These are phyloP conservation scores for Kalanchoe fedtschenkoi DNA, from an alignment of 164 flowering plant species.

Conservation along the genomic window DNA sequence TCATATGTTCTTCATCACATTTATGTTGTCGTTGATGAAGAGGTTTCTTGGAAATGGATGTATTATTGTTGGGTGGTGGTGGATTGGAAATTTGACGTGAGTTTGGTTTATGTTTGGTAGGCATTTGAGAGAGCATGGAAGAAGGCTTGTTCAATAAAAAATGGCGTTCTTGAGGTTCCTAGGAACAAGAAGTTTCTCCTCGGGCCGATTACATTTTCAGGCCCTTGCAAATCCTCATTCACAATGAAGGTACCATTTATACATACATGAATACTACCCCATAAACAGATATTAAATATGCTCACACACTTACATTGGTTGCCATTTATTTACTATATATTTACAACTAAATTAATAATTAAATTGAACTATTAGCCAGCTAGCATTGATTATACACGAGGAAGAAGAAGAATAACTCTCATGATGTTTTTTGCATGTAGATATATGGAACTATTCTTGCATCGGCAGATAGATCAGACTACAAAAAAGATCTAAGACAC, in stretches of 20 bases:
- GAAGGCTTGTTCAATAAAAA: constrained; percentile 18
- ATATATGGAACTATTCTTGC: constrained; percentile 26
- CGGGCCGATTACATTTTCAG: constrained; percentile 24
- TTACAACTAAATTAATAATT: too few relatives aligned
- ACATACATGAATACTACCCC: background rate
- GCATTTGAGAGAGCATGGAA: constrained; percentile 32
- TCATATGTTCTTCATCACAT: too few relatives aligned
- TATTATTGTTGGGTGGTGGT: too few relatives aligned
- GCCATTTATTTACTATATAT: too few relatives aligned
- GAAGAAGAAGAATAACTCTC: background rate
- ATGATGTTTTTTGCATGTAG: constrained; percentile 8
- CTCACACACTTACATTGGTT: too few relatives aligned
- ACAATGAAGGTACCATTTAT: constrained; percentile 17
- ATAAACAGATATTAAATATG: too few relatives aligned
- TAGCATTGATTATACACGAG: background rate
- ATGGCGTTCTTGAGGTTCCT: constrained; percentile 20
- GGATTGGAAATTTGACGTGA: too few relatives aligned
- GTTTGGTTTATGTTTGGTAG: constrained; percentile 11
- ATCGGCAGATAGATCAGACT: constrained; percentile 16
- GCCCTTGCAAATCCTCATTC: constrained; percentile 23
- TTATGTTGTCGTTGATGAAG: too few relatives aligned
- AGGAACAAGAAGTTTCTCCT: constrained; percentile 17
- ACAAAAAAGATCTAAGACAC: constrained; percentile 12
- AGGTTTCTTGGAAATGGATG: too few relatives aligned
- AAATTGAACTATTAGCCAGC: background rate